Conservation (phyloP, 805 yeast genomes). For the Ascoidea asiatica region DNA sequence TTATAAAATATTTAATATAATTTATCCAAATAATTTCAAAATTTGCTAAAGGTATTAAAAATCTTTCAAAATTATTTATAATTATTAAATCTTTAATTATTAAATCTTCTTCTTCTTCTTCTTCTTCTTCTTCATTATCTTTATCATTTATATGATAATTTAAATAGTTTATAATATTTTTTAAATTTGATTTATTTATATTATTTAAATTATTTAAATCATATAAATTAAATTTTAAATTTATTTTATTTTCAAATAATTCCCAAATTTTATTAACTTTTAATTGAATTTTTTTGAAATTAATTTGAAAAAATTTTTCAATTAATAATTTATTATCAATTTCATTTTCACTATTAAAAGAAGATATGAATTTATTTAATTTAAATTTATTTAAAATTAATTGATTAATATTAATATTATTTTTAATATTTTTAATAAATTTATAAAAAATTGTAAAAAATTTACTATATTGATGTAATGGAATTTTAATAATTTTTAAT, state of each 20-base stretch:
- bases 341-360: too few species aligned
- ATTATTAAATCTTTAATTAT: too few species aligned
- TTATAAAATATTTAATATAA: constrained; percentile 41
- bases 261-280: constrained; percentile 53
- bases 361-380: constrained; percentile 23
- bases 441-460: constrained; percentile 42
- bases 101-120: constrained; percentile 17
- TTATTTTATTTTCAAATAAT: constrained; percentile 54
- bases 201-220: constrained; percentile 23
- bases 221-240: constrained; percentile 45
- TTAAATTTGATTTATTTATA: constrained; percentile 27
- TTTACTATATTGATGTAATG: constrained; percentile 77
- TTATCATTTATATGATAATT: constrained; percentile 48
- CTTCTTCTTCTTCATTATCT: constrained; percentile 21
- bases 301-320: constrained; percentile 28
- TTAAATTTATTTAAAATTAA: constrained; percentile 11
- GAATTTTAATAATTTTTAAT: constrained; percentile 36
- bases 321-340: too few species aligned
- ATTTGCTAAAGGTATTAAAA: constrained; percentile 54
- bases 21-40: constrained; percentile 54
- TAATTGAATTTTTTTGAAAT: constrained; percentile 33
- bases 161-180: constrained; percentile 52
- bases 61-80: constrained; percentile 51
- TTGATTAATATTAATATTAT: constrained; percentile 6
- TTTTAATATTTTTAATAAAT: too few species aligned